Percentiles rank a stretch among this genome's conserved stretches.
phyloP scores from a whole-genome alignment of 768 basidiomycete species.

The Lactifluus volemus region DNA sequence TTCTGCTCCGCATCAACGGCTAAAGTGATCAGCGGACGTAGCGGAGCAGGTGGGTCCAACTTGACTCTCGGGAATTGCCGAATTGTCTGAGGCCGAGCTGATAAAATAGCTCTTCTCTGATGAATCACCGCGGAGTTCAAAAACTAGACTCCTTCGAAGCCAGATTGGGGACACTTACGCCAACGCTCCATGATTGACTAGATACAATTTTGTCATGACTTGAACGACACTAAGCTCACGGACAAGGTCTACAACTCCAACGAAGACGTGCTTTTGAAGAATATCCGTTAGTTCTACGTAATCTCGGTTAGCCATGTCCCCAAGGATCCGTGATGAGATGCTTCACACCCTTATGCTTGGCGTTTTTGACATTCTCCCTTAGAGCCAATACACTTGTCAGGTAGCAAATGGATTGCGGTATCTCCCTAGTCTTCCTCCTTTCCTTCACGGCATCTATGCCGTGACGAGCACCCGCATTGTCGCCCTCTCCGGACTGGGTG shows the following conservation, averaged over 20 bases:
- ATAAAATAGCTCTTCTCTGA: slow-evolving; percentile 90
- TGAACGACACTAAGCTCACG: slow-evolving; percentile 78
- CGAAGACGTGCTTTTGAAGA: slow-evolving; percentile 79
- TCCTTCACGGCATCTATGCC: slow-evolving; percentile 8
- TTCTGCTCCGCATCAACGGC: slow-evolving; percentile 67
- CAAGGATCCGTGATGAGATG: neutral
- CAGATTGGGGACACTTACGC: slow-evolving; percentile 47
- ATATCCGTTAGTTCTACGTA: slow-evolving; percentile 73
- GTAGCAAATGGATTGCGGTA: slow-evolving; percentile 60
- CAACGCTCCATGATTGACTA: slow-evolving; percentile 77
- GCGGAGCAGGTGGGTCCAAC: slow-evolving; percentile 72
- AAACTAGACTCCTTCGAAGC: neutral
- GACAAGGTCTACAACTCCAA: slow-evolving; percentile 77
- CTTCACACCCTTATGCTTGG: slow-evolving; percentile 56
- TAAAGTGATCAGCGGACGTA: slow-evolving; percentile 63
- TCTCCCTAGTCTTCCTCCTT: slow-evolving; percentile 10
- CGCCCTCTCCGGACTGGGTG: slow-evolving; percentile 27
- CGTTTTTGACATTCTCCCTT: slow-evolving; percentile 48
- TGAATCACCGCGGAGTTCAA: neutral
- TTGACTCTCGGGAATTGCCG: slow-evolving; percentile 69
- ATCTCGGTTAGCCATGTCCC: neutral
- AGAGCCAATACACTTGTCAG: slow-evolving; percentile 67
- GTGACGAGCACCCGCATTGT: neutral
- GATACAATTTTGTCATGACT: slow-evolving; percentile 79
- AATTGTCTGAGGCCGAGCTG: slow-evolving; percentile 91